Conservation (phyloP, 2,329 filamentous ascomycete genomes). For the Setomelanomma holmii region DNA sequence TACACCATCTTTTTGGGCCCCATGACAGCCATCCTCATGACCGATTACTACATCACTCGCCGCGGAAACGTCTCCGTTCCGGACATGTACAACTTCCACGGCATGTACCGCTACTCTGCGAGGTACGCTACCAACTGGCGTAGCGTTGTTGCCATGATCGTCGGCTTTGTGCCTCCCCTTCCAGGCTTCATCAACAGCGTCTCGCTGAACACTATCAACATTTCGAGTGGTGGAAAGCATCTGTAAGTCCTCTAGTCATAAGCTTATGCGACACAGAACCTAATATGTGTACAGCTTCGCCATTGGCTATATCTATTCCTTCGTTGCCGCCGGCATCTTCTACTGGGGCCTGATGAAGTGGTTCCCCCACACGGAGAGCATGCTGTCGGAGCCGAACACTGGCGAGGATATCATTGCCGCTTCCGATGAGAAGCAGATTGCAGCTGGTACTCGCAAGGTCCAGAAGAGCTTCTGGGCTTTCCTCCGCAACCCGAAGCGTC, state of each 20-base stretch:
- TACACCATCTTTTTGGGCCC: constrained; percentile 37
- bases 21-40: constrained; percentile 32
- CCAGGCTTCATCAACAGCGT: constrained; percentile 34
- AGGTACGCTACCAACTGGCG: constrained; percentile 32
- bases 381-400: constrained; percentile 78
- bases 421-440: constrained; percentile 35
- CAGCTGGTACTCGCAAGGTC: constrained; percentile 8
- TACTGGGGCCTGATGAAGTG: constrained; percentile 44
- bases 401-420: constrained; percentile 64
- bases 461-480: constrained; percentile 9
- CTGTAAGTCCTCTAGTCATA: constrained; percentile 24
- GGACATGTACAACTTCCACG: constrained; percentile 34
- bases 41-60: constrained; percentile 33
- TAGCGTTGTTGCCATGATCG: constrained; percentile 30
- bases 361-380: constrained; percentile 74
- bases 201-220: constrained; percentile 17
- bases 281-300: constrained; percentile 29
- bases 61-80: constrained; percentile 29
- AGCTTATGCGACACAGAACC: not conserved
- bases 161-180: constrained; percentile 30
- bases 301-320: constrained; percentile 49
- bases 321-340: constrained; percentile 43
- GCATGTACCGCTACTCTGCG: constrained; percentile 34
- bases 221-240: constrained; percentile 29
- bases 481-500: not conserved